These are phyloP conservation scores for Botrytis hyacinthi DNA, from an alignment of 2,329 filamentous ascomycete genomes.

Conservation along the genomic window DNA sequence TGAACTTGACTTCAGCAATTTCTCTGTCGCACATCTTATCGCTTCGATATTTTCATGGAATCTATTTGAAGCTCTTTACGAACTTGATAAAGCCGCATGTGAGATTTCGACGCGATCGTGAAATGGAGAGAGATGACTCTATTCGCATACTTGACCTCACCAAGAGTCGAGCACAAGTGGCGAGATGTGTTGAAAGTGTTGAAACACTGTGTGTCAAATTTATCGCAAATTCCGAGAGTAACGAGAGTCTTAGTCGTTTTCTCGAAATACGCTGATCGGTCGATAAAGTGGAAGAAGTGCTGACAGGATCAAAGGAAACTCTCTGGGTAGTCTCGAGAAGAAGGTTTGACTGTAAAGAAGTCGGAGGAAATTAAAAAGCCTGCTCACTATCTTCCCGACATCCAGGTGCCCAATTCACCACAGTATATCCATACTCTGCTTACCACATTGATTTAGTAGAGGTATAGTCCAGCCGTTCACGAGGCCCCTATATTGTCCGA, in stretches of 20 bases:
- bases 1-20: background rate
- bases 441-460: too few relatives aligned
- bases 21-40: background rate
- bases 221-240: background rate
- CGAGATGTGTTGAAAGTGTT: background rate
- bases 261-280: background rate
- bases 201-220: background rate
- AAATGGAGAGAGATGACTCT: background rate
- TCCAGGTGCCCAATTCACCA: background rate
- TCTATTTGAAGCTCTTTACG: background rate
- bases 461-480: background rate
- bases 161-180: background rate
- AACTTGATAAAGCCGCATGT: background rate
- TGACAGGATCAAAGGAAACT: background rate
- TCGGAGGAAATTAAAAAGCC: background rate
- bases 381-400: background rate
- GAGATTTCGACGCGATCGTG: background rate
- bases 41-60: background rate
- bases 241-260: background rate
- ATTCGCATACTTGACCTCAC: background rate
- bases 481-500: background rate
- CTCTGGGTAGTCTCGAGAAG: background rate
- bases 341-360: background rate
- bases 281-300: constrained; percentile 9
- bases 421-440: background rate